Percentiles rank a stretch among this genome's conserved stretches.
Evolutionary conservation across 352 stramenopile genomes (phyloP).

Genomic region (Globisporangium middletonii): DNA sequence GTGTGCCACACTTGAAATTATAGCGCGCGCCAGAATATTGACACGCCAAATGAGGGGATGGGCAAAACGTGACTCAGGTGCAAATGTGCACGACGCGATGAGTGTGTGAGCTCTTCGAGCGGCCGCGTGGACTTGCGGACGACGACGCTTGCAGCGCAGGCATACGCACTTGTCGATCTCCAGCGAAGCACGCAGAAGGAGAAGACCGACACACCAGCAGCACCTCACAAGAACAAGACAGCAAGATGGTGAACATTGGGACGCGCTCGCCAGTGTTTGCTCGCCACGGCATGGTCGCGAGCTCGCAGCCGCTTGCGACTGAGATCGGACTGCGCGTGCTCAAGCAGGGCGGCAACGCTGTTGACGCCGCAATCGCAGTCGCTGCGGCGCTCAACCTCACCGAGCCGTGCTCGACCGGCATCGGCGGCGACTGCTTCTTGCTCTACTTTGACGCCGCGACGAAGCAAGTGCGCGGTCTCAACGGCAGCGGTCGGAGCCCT

Average conservation of each 20-base stretch:
- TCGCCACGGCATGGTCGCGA: constrained; percentile 89
- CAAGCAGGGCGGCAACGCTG: constrained; percentile 88
- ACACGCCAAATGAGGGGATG: no score
- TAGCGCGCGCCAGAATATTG: no score
- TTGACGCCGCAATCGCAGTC: constrained; percentile 86
- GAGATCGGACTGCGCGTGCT: constrained; percentile 90
- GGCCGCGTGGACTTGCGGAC: no score
- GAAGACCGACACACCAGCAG: background rate
- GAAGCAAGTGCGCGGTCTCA: constrained; percentile 85
- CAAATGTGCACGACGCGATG: no score
- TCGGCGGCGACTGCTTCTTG: constrained; percentile 93
- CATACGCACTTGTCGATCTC: background rate
- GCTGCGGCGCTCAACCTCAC: constrained; percentile 55
- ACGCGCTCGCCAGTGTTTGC: constrained; percentile 87
- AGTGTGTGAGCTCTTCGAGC: no score
- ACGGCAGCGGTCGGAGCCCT: constrained; percentile 89
- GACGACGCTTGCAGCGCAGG: no score
- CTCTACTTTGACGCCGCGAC: constrained; percentile 91
- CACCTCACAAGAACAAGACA: background rate
- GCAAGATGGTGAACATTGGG: constrained; percentile 43
- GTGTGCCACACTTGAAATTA: no score
- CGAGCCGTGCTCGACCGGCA: constrained; percentile 74
- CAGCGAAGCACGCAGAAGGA: constrained; percentile 3
- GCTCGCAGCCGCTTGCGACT: constrained; percentile 92
- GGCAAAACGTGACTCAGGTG: no score